phyloP scores from a whole-genome alignment of 352 stramenopile genomes.

The Phytophthora boehmeriae region DNA sequence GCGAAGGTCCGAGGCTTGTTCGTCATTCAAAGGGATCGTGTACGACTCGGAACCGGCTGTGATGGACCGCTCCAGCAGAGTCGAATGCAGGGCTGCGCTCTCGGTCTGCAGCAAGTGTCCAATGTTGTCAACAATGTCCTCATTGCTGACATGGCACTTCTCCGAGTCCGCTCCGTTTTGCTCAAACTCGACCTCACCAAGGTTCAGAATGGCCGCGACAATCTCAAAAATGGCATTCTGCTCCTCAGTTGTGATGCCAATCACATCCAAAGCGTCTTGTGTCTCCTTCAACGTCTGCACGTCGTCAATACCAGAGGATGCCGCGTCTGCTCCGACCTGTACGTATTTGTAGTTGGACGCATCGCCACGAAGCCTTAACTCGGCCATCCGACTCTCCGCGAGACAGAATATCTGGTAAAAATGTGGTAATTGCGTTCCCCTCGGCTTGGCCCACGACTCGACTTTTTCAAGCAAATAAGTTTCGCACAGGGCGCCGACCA shows the following conservation, averaged over 20 bases:
- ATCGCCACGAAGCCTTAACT: constrained; percentile 64
- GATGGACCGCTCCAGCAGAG: constrained; percentile 91
- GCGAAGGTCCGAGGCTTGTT: constrained; percentile 90
- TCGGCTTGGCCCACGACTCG: constrained; percentile 90
- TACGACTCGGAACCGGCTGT: constrained; percentile 93
- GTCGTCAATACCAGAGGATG: constrained; percentile 75
- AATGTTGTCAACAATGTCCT: constrained; percentile 62
- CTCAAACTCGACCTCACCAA: constrained; percentile 95
- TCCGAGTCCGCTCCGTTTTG: constrained; percentile 51
- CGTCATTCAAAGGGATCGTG: constrained; percentile 89
- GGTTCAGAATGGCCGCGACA: constrained; percentile 96
- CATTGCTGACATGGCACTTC: constrained; percentile 61
- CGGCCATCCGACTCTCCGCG: constrained; percentile 40
- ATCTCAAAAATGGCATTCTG: constrained; percentile 94
- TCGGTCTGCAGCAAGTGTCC: constrained; percentile 66
- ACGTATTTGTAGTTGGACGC: constrained; percentile 84
- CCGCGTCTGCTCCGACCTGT: constrained; percentile 51
- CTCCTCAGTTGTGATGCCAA: constrained; percentile 88
- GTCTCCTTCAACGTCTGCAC: constrained; percentile 80
- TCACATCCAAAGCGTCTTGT: constrained; percentile 87
- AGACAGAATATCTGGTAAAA: constrained; percentile 96
- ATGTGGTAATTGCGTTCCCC: constrained; percentile 98
- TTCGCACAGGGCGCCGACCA: constrained; percentile 73
- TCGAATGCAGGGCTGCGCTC: constrained; percentile 78
- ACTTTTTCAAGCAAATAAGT: constrained; percentile 97